Base-by-base conservation (phyloP, 1,284 basidiomycete genomes). In the Melampsora americana region DNA sequence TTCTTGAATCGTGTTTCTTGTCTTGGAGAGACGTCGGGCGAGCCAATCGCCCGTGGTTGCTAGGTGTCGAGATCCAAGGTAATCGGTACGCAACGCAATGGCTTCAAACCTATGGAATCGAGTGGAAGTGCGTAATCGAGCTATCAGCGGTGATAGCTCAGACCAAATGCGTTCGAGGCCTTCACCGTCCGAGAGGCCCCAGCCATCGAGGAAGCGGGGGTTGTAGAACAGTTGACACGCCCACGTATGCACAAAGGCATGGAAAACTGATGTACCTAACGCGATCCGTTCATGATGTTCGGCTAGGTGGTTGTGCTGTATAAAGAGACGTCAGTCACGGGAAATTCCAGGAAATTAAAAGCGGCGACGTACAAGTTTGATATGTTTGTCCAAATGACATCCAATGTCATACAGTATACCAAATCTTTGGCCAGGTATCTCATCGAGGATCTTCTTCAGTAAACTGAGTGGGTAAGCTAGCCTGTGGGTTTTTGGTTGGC, bases 341-440 rank as follows among this genome's bases (percentile, higher is more conserved):
- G 20, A 20, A n/a, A 9, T 12, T 11, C 30, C 12, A 35, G 39
- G 5, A 53, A 12, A 18, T 16, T 16, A 1, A 60, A 44, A 20
- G 0, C 20, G 23, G 4, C 4, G 26, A n/a, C n/a, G n/a, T 20
- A 69, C 68, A 26, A 39, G 53, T 60, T 26, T 69, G 14, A 69
- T 23, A 60, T 69, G 68, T 44, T 39, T 35, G 16, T 69, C 50
- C 59, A n/a, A n/a, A n/a, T n/a, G n/a, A n/a, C n/a, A n/a, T n/a
- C n/a, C n/a, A n/a, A n/a, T n/a, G n/a, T n/a, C 68, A 12, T 59
- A 69, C 1, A 42, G 56, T 1, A 69, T 26, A 0, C 68, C 68
- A 56, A 59, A 4, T 26, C 23, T 56, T 44, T 69, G 32, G 3
- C 4, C 28, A 5, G 68, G 68, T 16, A 69, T 39, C 6, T 16